These are phyloP conservation scores for Diaporthe ilicicola DNA, from an alignment of 2,329 filamentous ascomycete genomes.

Conservation along the genomic window DNA sequence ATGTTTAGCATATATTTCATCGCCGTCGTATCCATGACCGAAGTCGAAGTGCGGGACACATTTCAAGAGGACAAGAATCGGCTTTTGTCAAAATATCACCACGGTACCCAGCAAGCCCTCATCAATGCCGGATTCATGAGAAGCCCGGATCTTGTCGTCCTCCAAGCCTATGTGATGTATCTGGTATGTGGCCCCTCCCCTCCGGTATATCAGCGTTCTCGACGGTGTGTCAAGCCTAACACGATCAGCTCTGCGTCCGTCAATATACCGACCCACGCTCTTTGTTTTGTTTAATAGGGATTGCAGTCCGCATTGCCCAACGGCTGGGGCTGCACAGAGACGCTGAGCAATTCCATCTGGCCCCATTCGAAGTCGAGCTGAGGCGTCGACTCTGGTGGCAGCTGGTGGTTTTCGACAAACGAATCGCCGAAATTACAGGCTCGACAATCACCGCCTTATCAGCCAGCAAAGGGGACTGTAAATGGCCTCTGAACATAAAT, in stretches of 20 bases:
- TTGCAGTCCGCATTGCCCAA: constrained; percentile 73
- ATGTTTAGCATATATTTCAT: constrained; percentile 73
- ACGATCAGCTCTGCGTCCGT: constrained; percentile 60
- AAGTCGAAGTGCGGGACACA: constrained; percentile 58
- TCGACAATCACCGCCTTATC: constrained; percentile 64
- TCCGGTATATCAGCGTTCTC: background rate
- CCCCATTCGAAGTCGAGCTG: constrained; percentile 72
- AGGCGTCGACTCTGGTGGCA: constrained; percentile 80
- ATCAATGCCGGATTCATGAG: constrained; percentile 73
- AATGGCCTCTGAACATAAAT: constrained; percentile 68
- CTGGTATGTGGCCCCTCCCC: constrained; percentile 57
- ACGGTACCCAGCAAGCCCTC: constrained; percentile 70
- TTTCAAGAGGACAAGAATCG: constrained; percentile 62
- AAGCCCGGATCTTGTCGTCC: constrained; percentile 68
- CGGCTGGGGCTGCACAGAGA: constrained; percentile 75
- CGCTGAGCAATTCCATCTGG: constrained; percentile 57
- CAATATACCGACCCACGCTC: constrained; percentile 68
- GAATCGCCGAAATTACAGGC: constrained; percentile 72
- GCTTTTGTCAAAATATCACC: constrained; percentile 62
- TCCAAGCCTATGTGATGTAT: constrained; percentile 75
- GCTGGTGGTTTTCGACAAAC: constrained; percentile 72
- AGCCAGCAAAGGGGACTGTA: constrained; percentile 61
- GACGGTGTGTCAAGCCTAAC: constrained; percentile 37
- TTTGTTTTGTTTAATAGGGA: constrained; percentile 68
- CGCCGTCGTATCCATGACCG: constrained; percentile 65